Evolutionary conservation across 345 rosid species (phyloP), one percentile per base, ranked within the genome.

Genomic region (Laguncularia racemosa): DNA sequence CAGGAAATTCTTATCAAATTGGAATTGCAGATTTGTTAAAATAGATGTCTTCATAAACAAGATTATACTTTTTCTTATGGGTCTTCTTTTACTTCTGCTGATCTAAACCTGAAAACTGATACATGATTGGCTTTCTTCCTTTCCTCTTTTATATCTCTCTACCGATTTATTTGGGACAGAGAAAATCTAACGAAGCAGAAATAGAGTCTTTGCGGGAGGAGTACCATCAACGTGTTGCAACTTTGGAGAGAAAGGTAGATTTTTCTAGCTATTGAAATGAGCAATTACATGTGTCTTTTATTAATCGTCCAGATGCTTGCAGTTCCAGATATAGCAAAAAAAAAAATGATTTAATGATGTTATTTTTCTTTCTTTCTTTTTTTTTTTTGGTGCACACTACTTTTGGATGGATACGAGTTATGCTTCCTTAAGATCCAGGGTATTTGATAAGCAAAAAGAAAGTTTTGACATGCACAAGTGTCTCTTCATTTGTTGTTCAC

Each of bases 201-300:
- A 73, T 95, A 52, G 97, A 95, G 74, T 82, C 99, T 61, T 74
- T 95, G 78, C 81, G 93, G 62, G 99, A 90, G 78, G 97, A 90
- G 78, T 90, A 85, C 74, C 99, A 90, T 79, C 97, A 95, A 76
- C 82, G 96, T 76, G 87, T 90, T 78, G 83, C 93, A 49, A 77
- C 84, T 58, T 92, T 95, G 53, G 99, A 95, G 80, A 90, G 97
- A 64, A 90, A 88, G 96, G 99, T 88, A 59, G 46, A 48, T 61
- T n/a, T 52, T 43, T 54, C 43, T 26, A 26, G 14, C 33, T 10
- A 21, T 28, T 38, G 46, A 16, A 28, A 55, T n/a, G 44, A 55
- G 2, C 20, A 4, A 33, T 9, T 33, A 33, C 40, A 33, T 33
- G 40, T 33, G 11, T 33, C 11, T 7, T 9, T 33, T 7, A 33